phyloP scores from a whole-genome alignment of 2,329 filamentous ascomycete species.

The Cercospora citrullina region DNA sequence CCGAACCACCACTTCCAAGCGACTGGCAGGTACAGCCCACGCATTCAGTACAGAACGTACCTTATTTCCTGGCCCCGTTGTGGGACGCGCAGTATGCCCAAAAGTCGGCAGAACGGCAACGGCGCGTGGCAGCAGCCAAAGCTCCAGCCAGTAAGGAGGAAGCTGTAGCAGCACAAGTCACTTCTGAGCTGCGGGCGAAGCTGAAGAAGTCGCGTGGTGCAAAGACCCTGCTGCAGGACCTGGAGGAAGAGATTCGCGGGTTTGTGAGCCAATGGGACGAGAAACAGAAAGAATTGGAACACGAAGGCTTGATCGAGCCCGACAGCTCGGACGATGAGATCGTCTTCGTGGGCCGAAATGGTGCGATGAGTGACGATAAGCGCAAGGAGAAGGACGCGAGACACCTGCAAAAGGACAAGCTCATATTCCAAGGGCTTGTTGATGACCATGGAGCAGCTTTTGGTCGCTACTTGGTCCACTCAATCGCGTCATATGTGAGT shows the following conservation, averaged over 20 bases:
- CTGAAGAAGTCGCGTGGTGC: slow-evolving; percentile 79
- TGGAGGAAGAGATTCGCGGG: slow-evolving; percentile 79
- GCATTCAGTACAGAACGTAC: slow-evolving; percentile 73
- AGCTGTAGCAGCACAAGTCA: slow-evolving; percentile 57
- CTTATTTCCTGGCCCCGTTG: slow-evolving; percentile 83
- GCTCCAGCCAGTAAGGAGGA: slow-evolving; percentile 52
- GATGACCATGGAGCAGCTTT: slow-evolving; percentile 77
- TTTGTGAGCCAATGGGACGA: slow-evolving; percentile 67
- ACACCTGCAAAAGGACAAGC: slow-evolving; percentile 58
- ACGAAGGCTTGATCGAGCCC: slow-evolving; percentile 46
- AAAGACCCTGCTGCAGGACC: slow-evolving; percentile 73
- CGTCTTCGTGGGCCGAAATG: slow-evolving; percentile 77
- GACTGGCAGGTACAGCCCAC: slow-evolving; percentile 86
- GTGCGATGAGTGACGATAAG: slow-evolving; percentile 61
- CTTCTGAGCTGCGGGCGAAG: slow-evolving; percentile 75
- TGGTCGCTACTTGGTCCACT: slow-evolving; percentile 90
- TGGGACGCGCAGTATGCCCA: slow-evolving; percentile 66
- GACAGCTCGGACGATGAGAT: slow-evolving; percentile 78
- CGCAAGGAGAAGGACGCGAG: slow-evolving; percentile 56
- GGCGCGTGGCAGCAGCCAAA: slow-evolving; percentile 47
- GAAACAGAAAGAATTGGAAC: slow-evolving; percentile 50
- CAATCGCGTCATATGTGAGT: slow-evolving; percentile 73
- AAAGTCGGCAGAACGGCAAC: slow-evolving; percentile 35
- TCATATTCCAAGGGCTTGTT: slow-evolving; percentile 78
- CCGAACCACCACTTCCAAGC: slow-evolving; percentile 72